These are phyloP conservation scores for Tricholoma sp. DNA, from an alignment of 768 basidiomycete species.

Conservation along the genomic window DNA sequence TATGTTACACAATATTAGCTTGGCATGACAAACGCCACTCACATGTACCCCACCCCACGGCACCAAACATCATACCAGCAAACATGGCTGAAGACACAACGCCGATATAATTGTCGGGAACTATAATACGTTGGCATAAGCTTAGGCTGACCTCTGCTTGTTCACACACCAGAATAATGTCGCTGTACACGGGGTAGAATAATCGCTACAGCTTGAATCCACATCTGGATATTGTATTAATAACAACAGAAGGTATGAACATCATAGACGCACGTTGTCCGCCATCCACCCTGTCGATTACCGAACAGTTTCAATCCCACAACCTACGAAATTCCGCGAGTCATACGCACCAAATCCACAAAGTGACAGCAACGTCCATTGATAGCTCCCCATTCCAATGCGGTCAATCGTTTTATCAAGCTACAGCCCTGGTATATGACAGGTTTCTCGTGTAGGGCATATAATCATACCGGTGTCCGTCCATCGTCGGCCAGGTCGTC, in stretches of 20 bases:
- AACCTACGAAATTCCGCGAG: not conserved
- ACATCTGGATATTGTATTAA: constrained; percentile 61
- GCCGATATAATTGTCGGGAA: constrained; percentile 75
- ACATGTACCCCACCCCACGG: constrained; percentile 90
- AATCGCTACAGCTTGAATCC: constrained; percentile 88
- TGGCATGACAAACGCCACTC: constrained; percentile 17
- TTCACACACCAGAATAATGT: constrained; percentile 65
- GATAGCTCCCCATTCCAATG: constrained; percentile 90
- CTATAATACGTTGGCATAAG: constrained; percentile 26
- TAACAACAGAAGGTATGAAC: constrained; percentile 4
- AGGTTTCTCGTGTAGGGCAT: not conserved
- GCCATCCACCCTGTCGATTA: constrained; percentile 77
- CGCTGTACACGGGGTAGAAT: constrained; percentile 95
- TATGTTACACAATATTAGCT: not conserved
- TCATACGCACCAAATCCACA: constrained; percentile 78
- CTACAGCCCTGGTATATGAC: constrained; percentile 10
- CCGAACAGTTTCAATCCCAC: constrained; percentile 4
- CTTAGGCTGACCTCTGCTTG: not conserved
- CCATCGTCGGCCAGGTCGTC: constrained; percentile 31
- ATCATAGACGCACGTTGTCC: constrained; percentile 63
- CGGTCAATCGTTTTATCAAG: constrained; percentile 86
- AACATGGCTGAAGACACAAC: constrained; percentile 85
- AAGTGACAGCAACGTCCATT: constrained; percentile 75
- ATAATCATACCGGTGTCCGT: constrained; percentile 40
- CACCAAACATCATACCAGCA: constrained; percentile 96